Evolutionary conservation across 768 basidiomycete genomes (phyloP).

Genomic region (Leccinum barrowsii): DNA sequence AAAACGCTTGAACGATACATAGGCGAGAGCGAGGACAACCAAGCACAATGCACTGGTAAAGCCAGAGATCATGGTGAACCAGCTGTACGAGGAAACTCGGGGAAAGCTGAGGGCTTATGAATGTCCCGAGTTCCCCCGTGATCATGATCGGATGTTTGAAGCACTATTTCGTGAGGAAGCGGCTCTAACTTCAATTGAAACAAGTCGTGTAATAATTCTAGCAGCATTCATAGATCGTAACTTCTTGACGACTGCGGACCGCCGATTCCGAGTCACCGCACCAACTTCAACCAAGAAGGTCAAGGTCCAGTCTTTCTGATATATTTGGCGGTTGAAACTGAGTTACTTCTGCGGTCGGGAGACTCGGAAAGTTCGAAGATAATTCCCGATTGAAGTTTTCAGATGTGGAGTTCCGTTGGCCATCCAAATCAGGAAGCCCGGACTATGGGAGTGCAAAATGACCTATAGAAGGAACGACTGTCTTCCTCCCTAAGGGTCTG

Average conservation of each 20-base stretch:
- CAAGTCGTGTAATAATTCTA: too few relatives aligned
- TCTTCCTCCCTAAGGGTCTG: too few relatives aligned
- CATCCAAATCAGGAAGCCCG: too few relatives aligned
- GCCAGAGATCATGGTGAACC: constrained; percentile 9
- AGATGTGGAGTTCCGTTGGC: background rate
- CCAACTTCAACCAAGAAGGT: too few relatives aligned
- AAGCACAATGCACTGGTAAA: background rate
- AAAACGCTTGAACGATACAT: background rate
- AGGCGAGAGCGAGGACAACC: constrained; percentile 8
- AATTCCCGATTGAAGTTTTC: background rate
- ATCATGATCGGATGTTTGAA: constrained; percentile 4
- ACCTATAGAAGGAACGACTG: too few relatives aligned
- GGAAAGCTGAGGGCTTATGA: constrained; percentile 1
- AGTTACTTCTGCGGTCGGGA: background rate
- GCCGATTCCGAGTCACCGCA: background rate
- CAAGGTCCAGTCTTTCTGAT: background rate
- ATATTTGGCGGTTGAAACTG: background rate
- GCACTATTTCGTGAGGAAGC: background rate
- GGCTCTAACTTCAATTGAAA: too few relatives aligned
- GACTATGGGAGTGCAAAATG: too few relatives aligned
- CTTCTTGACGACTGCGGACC: background rate
- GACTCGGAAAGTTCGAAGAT: background rate
- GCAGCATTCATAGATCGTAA: background rate
- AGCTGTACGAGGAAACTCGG: background rate
- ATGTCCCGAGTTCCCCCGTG: background rate